Evolutionary conservation across 352 stramenopile genomes (phyloP), one percentile per base, ranked within the genome.

Genomic region (Globisporangium irregulare): DNA sequence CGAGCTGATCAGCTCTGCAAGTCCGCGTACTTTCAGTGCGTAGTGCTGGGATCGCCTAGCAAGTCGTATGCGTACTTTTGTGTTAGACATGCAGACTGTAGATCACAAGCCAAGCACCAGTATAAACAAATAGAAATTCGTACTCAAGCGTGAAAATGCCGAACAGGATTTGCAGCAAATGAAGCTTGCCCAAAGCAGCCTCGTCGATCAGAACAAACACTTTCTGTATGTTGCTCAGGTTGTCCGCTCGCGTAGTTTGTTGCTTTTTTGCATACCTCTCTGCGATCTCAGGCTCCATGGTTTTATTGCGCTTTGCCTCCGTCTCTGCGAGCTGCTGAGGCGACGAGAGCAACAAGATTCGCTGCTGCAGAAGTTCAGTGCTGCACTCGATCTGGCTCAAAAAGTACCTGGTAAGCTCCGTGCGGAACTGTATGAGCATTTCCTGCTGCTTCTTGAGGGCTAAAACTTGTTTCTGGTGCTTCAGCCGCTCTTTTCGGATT

Each of bases 131-230:
- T 9, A 53, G n/a, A 60, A 14, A 8, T 14, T 80, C 82, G 50
- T 79, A 92, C 82, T 86, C 77, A 27, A 86, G 76, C 1, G 79
- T 78, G 32, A 87, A 89, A 10, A 91, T 67, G 0, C 72, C 73
- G 50, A 90, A 84, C 8, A 92, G 50, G 12, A 86, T 70, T 34
- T 89, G 82, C 14, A 92, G 67, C 43, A 91, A 65, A 20, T 90
- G 80, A 0, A 92, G 43, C 22, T 73, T 80, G 1, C 80, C 84
- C 3, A 59, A 51, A 1, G 66, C 79, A 12, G 53, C 66, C 29
- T 75, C 71, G 59, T 91, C 81, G 0, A 79, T 68, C 10, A 83
- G 50, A 1, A 74, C 68, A 65, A 91, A 92, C 10, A 87, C 74
- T 20, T 85, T 84, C 15, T 78, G 70, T 15, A 87, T 73, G 25